These are phyloP conservation scores for Rhizodiscina lignyota DNA, from an alignment of 495 filamentous ascomycete species.

Conservation along the genomic window DNA sequence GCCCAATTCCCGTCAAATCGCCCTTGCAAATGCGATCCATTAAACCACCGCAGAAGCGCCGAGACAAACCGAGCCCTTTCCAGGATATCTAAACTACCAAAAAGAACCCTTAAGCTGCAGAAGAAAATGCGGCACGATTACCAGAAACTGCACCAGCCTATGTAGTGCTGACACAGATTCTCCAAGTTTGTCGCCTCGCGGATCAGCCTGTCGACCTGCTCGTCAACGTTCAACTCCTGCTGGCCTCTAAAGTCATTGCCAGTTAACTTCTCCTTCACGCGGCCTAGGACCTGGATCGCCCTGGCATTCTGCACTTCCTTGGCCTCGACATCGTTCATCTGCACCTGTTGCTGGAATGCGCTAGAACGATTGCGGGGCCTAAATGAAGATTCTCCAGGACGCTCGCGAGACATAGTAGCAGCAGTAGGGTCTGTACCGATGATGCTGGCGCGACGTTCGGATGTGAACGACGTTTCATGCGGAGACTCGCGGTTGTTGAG, in stretches of 20 bases:
- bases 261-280: slow-evolving; percentile 90
- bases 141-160: slow-evolving; percentile 95
- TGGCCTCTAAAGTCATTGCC: slow-evolving; percentile 46
- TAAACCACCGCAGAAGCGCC: too few relatives aligned
- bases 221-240: slow-evolving; percentile 71
- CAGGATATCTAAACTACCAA: too few relatives aligned
- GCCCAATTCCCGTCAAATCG: too few relatives aligned
- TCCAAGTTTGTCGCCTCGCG: slow-evolving; percentile 90
- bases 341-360: slow-evolving; percentile 2
- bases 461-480: slow-evolving; percentile 59
- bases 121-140: slow-evolving; percentile 18
- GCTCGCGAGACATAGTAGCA: slow-evolving; percentile 3
- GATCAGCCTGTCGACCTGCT: slow-evolving; percentile 86
- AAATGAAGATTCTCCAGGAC: slow-evolving; percentile 6
- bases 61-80: too few relatives aligned
- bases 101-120: too few relatives aligned
- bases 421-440: slow-evolving; percentile 27
- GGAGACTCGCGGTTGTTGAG: slow-evolving; percentile 75
- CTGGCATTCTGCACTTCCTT: slow-evolving; percentile 82
- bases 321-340: slow-evolving; percentile 25
- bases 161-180: slow-evolving; percentile 97
- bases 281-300: slow-evolving; percentile 76
- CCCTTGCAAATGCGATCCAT: too few relatives aligned
- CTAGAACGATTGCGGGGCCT: slow-evolving; percentile 17
- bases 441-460: slow-evolving; percentile 57